Conservation (phyloP, 441 rosid genomes). For the Erodium texanum region DNA sequence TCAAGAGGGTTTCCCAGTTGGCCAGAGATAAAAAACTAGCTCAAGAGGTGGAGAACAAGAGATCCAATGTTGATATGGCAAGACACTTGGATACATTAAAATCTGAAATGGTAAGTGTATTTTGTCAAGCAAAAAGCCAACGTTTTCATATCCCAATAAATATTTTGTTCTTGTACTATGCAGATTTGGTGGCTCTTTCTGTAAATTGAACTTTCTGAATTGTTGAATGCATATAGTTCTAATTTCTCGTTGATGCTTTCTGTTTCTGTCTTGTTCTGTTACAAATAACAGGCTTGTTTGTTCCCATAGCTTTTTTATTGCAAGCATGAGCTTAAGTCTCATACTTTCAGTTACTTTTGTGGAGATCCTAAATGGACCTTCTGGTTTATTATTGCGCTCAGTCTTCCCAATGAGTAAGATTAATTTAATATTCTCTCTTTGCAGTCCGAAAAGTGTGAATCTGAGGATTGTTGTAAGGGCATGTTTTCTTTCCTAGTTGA, state of each 20-base stretch:
- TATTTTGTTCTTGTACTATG: background rate
- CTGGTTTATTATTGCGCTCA: constrained; percentile 7
- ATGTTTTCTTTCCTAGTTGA: constrained; percentile 56
- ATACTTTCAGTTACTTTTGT: background rate
- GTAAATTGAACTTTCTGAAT: background rate
- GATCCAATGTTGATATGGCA: constrained; percentile 65
- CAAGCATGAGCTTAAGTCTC: background rate
- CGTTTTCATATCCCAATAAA: background rate
- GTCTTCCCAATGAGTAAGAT: background rate
- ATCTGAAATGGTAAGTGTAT: constrained; percentile 61
- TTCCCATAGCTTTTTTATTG: constrained; percentile 1
- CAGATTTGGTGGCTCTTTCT: background rate
- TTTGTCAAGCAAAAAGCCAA: constrained; percentile 6
- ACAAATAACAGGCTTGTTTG: background rate
- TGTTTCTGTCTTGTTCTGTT: background rate
- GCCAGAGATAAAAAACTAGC: constrained; percentile 74
- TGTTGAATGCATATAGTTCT: background rate
- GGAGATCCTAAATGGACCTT: background rate
- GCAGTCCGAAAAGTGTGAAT: constrained; percentile 57
- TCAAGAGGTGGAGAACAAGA: constrained; percentile 70
- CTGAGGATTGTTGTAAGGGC: constrained; percentile 48
- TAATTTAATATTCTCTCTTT: constrained; percentile 21
- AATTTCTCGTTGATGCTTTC: background rate
- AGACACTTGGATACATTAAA: constrained; percentile 64
- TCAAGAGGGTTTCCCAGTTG: constrained; percentile 65